Evolutionary conservation across 257 asterid species (phyloP).

Genomic region (Misopates orontium): DNA sequence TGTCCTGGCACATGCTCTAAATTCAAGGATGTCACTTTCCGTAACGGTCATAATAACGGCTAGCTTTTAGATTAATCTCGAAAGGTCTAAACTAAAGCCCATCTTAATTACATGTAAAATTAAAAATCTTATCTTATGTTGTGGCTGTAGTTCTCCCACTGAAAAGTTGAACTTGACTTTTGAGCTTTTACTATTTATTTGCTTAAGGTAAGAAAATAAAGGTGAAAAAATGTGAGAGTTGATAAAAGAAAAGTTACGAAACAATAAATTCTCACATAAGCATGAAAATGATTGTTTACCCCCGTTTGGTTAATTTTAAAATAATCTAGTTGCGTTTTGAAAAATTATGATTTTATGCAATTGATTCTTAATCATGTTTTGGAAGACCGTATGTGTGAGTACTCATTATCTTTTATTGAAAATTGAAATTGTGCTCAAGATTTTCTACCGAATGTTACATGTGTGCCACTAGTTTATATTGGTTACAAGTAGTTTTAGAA

Average conservation of each 20-base stretch:
- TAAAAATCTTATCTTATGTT: background rate
- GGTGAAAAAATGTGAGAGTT: no score
- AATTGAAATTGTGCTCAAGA: no score
- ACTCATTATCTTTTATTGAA: no score
- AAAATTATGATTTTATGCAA: no score
- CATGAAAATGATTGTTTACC: constrained; percentile 16
- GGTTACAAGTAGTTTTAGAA: no score
- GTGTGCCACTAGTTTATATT: no score
- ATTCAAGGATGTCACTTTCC: constrained; percentile 36
- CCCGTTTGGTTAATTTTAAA: no score
- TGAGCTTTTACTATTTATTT: background rate
- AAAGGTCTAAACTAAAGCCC: background rate
- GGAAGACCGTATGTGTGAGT: no score
- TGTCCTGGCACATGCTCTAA: constrained; percentile 16
- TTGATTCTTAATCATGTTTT: no score
- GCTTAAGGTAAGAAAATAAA: background rate
- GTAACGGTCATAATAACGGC: constrained; percentile 46
- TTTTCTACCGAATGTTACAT: no score
- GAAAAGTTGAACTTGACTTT: constrained; percentile 5
- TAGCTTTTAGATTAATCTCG: constrained; percentile 7
- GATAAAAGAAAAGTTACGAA: background rate
- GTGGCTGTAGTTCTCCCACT: constrained; percentile 20
- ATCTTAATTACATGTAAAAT: background rate
- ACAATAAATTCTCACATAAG: constrained; percentile 4
- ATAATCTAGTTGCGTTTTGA: no score